Evolutionary conservation across 805 yeast species (phyloP).

Genomic region (Nakazawaea wickerhamii): DNA sequence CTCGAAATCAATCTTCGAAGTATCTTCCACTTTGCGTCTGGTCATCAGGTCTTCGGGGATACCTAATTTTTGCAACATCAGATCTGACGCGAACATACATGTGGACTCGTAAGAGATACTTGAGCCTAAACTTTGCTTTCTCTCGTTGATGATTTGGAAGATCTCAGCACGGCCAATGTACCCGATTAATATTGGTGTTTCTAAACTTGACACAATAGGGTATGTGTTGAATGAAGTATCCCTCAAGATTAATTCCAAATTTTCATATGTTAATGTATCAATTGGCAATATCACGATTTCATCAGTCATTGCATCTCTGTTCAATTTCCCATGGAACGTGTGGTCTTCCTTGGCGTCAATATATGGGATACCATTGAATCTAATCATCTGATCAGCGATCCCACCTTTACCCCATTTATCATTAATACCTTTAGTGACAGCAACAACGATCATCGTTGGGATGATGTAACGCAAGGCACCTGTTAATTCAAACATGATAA

Average conservation of each 20-base stretch:
- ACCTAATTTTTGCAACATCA: slow-evolving; percentile 13
- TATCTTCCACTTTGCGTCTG: background rate
- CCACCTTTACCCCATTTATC: slow-evolving; percentile 78
- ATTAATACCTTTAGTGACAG: slow-evolving; percentile 75
- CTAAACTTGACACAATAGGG: slow-evolving; percentile 45
- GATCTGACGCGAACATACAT: slow-evolving; percentile 18
- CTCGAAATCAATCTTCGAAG: slow-evolving; percentile 21
- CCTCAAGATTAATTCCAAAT: slow-evolving; percentile 28
- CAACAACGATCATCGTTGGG: slow-evolving; percentile 95
- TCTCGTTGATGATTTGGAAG: slow-evolving; percentile 22
- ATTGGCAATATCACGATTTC: slow-evolving; percentile 33
- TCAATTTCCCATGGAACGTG: slow-evolving; percentile 40
- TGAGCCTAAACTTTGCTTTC: slow-evolving; percentile 19
- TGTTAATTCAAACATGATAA: slow-evolving; percentile 92
- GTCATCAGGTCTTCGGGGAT: slow-evolving; percentile 14
- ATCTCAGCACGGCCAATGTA: slow-evolving; percentile 39
- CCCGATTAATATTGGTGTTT: slow-evolving; percentile 38
- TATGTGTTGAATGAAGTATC: slow-evolving; percentile 39
- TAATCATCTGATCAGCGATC: slow-evolving; percentile 93
- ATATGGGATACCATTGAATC: slow-evolving; percentile 81
- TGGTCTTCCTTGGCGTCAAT: slow-evolving; percentile 69
- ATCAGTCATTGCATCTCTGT: slow-evolving; percentile 57
- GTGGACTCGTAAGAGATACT: slow-evolving; percentile 14
- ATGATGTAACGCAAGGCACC: slow-evolving; percentile 90
- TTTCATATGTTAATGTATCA: slow-evolving; percentile 27